Conservation (phyloP, 768 basidiomycete genomes). For the Tubosaeta brunneosetosa region DNA sequence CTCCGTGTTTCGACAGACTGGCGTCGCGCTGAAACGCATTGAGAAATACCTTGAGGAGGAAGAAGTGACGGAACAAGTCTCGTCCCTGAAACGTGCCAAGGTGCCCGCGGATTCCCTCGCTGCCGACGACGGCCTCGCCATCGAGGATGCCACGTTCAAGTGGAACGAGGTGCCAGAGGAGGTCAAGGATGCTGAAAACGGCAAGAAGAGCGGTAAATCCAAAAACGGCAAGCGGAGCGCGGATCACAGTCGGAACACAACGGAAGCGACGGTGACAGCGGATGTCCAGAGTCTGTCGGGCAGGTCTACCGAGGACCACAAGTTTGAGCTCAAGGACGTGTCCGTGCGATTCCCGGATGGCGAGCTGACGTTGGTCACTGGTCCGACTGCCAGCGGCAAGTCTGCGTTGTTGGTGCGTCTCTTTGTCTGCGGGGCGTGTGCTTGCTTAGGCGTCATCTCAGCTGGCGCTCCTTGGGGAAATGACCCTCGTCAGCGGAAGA, state of each 20-base stretch:
- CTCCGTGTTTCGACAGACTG: slow-evolving; percentile 32
- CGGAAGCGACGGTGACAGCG: slow-evolving; percentile 5
- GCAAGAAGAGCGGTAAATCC: slow-evolving; percentile 13
- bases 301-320: slow-evolving; percentile 24
- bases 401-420: slow-evolving; percentile 39
- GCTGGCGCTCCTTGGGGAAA: slow-evolving; percentile 38
- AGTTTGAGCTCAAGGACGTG: slow-evolving; percentile 42
- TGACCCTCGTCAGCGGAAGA: slow-evolving; percentile 34
- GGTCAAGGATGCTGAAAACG: slow-evolving; percentile 19
- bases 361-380: slow-evolving; percentile 42
- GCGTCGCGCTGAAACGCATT: slow-evolving; percentile 58
- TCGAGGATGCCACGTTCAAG: slow-evolving; percentile 48
- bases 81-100: slow-evolving; percentile 42
- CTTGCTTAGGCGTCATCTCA: slow-evolving; percentile 2
- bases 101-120: slow-evolving; percentile 23
- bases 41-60: slow-evolving; percentile 57
- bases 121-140: slow-evolving; percentile 38
- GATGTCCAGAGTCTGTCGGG: slow-evolving; percentile 18
- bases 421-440: neutral
- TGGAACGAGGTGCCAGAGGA: slow-evolving; percentile 49
- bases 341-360: slow-evolving; percentile 44
- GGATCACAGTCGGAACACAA: neutral
- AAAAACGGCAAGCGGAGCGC: neutral
- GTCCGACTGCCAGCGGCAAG: slow-evolving; percentile 49
- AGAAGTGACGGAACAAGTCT: slow-evolving; percentile 59